Conservation (phyloP, 495 filamentous ascomycete species). For the Hypoxylon rickii region DNA sequence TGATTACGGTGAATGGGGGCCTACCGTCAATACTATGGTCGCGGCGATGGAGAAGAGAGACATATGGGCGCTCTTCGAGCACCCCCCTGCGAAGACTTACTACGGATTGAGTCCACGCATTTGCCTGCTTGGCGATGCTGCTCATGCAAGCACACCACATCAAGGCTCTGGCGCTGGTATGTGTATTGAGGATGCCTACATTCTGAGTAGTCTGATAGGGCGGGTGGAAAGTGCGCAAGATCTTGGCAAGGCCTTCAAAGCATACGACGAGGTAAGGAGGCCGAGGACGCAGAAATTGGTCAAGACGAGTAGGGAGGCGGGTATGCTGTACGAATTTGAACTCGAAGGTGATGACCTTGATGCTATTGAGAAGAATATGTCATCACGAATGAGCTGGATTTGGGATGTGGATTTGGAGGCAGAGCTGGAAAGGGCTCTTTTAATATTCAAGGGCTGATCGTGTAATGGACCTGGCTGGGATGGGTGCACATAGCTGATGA, state of each 20-base stretch:
- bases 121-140: slow-evolving; percentile 69
- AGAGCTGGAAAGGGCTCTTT: slow-evolving; percentile 30
- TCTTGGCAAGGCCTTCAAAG: slow-evolving; percentile 59
- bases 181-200: slow-evolving; percentile 69
- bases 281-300: slow-evolving; percentile 52
- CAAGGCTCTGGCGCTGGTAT: slow-evolving; percentile 71
- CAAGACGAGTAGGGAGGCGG: slow-evolving; percentile 47
- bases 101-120: slow-evolving; percentile 49
- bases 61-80: slow-evolving; percentile 68
- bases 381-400: slow-evolving; percentile 40
- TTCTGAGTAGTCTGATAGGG: slow-evolving; percentile 61
- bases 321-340: slow-evolving; percentile 44
- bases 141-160: slow-evolving; percentile 71
- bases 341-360: slow-evolving; percentile 36
- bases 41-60: slow-evolving; percentile 36
- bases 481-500: too few relatives aligned
- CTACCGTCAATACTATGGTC: slow-evolving; percentile 42
- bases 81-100: slow-evolving; percentile 59
- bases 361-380: slow-evolving; percentile 34
- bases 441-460: slow-evolving; percentile 2
- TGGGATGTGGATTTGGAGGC: slow-evolving; percentile 40
- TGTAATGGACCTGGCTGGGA: background rate
- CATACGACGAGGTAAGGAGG: slow-evolving; percentile 64
- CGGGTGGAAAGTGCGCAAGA: slow-evolving; percentile 45
- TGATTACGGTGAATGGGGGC: slow-evolving; percentile 61